Conservation (phyloP, 2,329 filamentous ascomycete species). For the Stachybotrys elegans region DNA sequence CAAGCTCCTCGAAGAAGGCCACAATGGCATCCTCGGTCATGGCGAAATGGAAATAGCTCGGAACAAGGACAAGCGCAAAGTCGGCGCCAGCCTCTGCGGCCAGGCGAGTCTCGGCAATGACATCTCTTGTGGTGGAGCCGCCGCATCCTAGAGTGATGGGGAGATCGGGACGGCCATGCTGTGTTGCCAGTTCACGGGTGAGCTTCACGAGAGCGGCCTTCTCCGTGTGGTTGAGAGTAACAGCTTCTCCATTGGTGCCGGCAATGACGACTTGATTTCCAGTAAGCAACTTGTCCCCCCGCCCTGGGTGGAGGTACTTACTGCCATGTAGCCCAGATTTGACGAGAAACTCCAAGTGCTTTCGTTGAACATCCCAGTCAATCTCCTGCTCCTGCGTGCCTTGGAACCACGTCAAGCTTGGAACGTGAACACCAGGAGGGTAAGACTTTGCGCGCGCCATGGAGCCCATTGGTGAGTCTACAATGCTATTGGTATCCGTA, state of each 20-base stretch:
- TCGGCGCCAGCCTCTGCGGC: conserved; percentile 66
- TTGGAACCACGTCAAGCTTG: conserved; percentile 50
- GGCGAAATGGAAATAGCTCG: conserved; percentile 63
- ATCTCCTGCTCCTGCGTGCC: conserved; percentile 43
- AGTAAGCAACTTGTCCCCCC: too few species aligned
- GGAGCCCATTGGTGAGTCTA: too few species aligned
- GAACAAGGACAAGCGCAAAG: conserved; percentile 72
- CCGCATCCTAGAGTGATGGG: conserved; percentile 73
- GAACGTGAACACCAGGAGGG: conserved; percentile 51
- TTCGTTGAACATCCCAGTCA: conserved; percentile 49
- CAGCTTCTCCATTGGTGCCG: conserved; percentile 79
- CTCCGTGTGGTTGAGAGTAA: conserved; percentile 69
- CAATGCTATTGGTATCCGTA: conserved; percentile 2
- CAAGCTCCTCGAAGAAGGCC: conserved; percentile 62
- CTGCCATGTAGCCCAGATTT: conserved; percentile 46
- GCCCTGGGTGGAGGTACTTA: too few species aligned
- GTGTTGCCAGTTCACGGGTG: conserved; percentile 61
- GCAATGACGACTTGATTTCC: too few species aligned
- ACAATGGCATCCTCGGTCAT: conserved; percentile 41
- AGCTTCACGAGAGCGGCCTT: conserved; percentile 62
- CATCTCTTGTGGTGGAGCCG: conserved; percentile 69
- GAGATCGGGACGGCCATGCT: conserved; percentile 57
- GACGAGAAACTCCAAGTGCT: conserved; percentile 50
- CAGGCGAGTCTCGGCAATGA: conserved; percentile 62
- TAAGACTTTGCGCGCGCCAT: too few species aligned